A percentile compares a stretch with the other conserved stretches of the same genome.
phyloP scores from a whole-genome alignment of 257 asterid species.

The Solanum verrucosum region DNA sequence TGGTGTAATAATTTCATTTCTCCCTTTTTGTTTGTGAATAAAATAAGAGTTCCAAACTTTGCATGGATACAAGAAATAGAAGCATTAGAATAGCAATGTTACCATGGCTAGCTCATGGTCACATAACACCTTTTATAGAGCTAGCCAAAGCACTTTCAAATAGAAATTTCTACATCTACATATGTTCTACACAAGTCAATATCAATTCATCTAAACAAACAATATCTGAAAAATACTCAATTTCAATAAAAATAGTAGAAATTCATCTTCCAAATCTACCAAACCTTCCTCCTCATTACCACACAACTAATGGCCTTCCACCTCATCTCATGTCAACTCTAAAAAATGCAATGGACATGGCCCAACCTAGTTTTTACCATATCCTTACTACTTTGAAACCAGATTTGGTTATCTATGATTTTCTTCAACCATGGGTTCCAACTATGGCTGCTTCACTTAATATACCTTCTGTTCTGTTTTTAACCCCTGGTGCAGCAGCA shows the following conservation, averaged over 20 bases:
- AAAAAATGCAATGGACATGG: neutral
- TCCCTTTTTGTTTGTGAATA: neutral
- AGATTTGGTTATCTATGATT: slow-evolving; percentile 16
- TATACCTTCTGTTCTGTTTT: slow-evolving; percentile 14
- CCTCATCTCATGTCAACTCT: slow-evolving; percentile 11
- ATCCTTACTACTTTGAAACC: slow-evolving; percentile 2
- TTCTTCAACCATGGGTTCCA: slow-evolving; percentile 15
- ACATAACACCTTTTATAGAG: slow-evolving; percentile 13
- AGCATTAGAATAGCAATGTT: slow-evolving; percentile 4
- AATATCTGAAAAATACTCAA: neutral
- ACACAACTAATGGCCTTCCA: slow-evolving; percentile 26
- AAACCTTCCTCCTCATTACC: slow-evolving; percentile 22
- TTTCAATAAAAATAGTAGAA: slow-evolving; percentile 1
- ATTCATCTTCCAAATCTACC: slow-evolving; percentile 13
- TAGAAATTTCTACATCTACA: slow-evolving; percentile 9
- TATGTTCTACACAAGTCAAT: slow-evolving; percentile 14
- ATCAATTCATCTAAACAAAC: slow-evolving; percentile 4
- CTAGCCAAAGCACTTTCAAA: slow-evolving; percentile 7
- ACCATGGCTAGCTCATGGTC: slow-evolving; percentile 30
- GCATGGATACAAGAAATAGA: neutral
- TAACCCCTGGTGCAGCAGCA: neutral
- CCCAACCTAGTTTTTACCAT: neutral
- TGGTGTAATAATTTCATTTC: neutral
- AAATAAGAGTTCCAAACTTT: neutral
- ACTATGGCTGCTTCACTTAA: slow-evolving; percentile 1